Evolutionary conservation across 768 basidiomycete genomes (phyloP).

Genomic region (Boletus fagicola): DNA sequence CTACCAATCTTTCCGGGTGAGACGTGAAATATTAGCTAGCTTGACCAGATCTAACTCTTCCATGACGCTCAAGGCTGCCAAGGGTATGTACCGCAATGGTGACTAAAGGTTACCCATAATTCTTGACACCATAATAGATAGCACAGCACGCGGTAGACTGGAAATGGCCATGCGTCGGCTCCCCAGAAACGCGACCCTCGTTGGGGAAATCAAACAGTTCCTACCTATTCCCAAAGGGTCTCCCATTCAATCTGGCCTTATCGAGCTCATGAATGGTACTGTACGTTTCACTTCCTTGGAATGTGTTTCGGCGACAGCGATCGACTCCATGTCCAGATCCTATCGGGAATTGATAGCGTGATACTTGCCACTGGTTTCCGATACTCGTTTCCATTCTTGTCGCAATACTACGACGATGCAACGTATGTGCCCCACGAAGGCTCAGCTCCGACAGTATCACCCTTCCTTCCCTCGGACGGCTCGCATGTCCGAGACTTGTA

Average conservation of each 20-base stretch:
- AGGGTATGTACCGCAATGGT: not conserved
- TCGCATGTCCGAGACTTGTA: conserved; percentile 14
- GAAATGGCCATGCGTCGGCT: not conserved
- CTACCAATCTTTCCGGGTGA: conserved; percentile 9
- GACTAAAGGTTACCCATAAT: not conserved
- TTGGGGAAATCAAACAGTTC: conserved; percentile 17
- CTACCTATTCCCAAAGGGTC: conserved; percentile 2
- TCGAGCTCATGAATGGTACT: conserved; percentile 18
- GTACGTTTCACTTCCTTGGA: not conserved
- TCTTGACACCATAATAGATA: not conserved
- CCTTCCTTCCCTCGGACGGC: conserved; percentile 10
- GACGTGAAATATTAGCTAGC: not conserved
- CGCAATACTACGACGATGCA: conserved; percentile 16
- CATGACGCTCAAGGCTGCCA: not conserved
- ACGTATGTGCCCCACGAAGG: not conserved
- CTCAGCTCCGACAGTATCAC: not conserved
- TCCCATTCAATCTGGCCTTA: conserved; percentile 13
- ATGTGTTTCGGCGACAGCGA: not conserved
- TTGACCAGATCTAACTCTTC: not conserved
- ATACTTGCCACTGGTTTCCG: conserved; percentile 15
- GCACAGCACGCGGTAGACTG: not conserved
- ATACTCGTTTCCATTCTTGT: conserved; percentile 17
- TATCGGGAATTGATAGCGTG: conserved; percentile 12
- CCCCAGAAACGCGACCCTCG: conserved; percentile 10
- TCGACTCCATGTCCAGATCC: not conserved